Base-by-base conservation (phyloP, 2,329 filamentous ascomycete species). In the Stachybotrys chlorohalonatus region DNA sequence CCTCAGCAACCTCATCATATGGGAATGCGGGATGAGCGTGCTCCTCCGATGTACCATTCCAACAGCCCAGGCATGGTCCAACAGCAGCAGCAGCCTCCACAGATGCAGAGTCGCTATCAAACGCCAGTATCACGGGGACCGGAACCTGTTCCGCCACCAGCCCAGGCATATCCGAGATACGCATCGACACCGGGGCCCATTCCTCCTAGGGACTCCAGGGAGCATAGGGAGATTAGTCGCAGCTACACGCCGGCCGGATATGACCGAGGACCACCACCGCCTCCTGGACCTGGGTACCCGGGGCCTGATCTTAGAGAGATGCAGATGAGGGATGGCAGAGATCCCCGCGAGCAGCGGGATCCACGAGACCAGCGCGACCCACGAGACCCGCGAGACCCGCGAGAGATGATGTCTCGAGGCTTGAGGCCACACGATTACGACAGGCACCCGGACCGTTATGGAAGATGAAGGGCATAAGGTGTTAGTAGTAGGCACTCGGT, bases 201-300 rank as follows among this genome's bases (percentile, higher is more conserved):
- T 11, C 69, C 69, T 32, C 68, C 72, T 50, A 70, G 75, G 48
- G 76, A 78, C 56, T 67, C 72, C 50, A 70, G 75, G 48, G 76
- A 78, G 55, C 71, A 60, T 7, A 58, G 70, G 57, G 71, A 76
- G 9, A 68, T 71, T 16, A 66, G 67, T 1, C 72, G 76, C 17
- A 77, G 74, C 60, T 78, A 75, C 60, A 78, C 76, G 1, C 75
- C 76, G 3, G 71, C 69, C 5, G 60, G 64, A 2, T 75, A 79
- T 31, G 57, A 55, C 7, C 68, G 75, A 15, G 71, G 69, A 7
- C 70, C 66, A 0, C 75, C 75, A 52, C 68, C 68, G 11, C 67
- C 66, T 7, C 63, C 64, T 8, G 65, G 67, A 3, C 66, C 64
- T n/a, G 65, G 66, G 1, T 71, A 69, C 53, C 61, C 64, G 4